A percentile compares a stretch with the other conserved stretches of the same genome.
Conservation (phyloP, 805 yeast genomes). For the Saturnispora quitensis region DNA sequence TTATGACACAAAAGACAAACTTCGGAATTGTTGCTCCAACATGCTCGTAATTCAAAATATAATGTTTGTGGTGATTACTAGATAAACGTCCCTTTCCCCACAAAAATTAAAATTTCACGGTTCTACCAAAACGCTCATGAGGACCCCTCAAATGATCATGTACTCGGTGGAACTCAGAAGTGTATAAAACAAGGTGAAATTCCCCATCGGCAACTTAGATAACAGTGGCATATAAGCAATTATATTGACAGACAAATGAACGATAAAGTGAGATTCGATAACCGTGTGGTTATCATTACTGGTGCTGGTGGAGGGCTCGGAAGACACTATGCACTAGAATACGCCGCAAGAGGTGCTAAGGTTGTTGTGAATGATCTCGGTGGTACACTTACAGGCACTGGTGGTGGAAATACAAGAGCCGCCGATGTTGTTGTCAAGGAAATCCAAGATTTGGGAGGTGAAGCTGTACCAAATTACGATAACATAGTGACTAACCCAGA, state of each 20-base stretch:
- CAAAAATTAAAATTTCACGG: not conserved
- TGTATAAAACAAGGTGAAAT: constrained; percentile 3
- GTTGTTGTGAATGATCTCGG: constrained; percentile 95
- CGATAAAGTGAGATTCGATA: constrained; percentile 1
- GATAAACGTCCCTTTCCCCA: constrained; percentile 1
- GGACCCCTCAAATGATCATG: constrained; percentile 4
- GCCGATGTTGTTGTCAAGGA: constrained; percentile 76
- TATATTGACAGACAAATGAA: not conserved
- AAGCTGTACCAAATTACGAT: constrained; percentile 90
- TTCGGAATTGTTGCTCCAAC: no score
- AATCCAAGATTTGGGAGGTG: constrained; percentile 65
- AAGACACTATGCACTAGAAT: constrained; percentile 75
- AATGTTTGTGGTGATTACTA: no score
- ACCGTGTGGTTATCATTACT: constrained; percentile 73
- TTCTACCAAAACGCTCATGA: not conserved
- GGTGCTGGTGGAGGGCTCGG: constrained; percentile 99
- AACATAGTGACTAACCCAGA: constrained; percentile 78
- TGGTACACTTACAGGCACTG: constrained; percentile 69
- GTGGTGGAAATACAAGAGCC: constrained; percentile 65
- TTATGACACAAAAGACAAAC: no score
- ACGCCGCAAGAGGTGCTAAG: constrained; percentile 84
- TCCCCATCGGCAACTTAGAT: not conserved
- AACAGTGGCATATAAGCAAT: not conserved
- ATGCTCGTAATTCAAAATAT: no score
- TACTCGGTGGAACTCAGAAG: constrained; percentile 7